Conservation (phyloP, 495 filamentous ascomycete species). For the Penicillium ochrochloron region DNA sequence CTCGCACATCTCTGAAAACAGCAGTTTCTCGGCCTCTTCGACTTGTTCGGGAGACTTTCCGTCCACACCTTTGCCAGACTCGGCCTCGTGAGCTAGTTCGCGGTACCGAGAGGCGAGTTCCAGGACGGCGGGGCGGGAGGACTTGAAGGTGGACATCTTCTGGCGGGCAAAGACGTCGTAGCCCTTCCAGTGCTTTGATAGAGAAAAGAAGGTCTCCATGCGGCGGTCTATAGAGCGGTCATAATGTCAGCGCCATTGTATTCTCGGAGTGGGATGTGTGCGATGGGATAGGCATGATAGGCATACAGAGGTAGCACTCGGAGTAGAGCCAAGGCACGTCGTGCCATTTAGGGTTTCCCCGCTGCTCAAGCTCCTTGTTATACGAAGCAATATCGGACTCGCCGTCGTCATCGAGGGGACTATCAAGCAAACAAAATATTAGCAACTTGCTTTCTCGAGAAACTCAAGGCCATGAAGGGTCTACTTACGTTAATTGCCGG, state of each 20-base stretch:
- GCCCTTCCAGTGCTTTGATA: constrained; percentile 82
- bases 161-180: constrained; percentile 93
- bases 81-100: constrained; percentile 62
- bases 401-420: constrained; percentile 83
- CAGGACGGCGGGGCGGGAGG: constrained; percentile 87
- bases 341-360: constrained; percentile 80
- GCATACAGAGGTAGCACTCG: constrained; percentile 95
- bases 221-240: constrained; percentile 58
- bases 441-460: not conserved
- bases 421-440: constrained; percentile 35
- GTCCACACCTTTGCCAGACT: constrained; percentile 37
- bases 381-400: constrained; percentile 76
- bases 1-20: constrained; percentile 94
- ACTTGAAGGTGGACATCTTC: constrained; percentile 91
- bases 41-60: constrained; percentile 51
- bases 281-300: constrained; percentile 49
- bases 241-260: constrained; percentile 22
- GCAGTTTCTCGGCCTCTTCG: constrained; percentile 70
- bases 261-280: not conserved
- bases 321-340: constrained; percentile 83
- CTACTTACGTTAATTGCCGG: constrained; percentile 73
- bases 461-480: not conserved
- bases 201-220: constrained; percentile 73
- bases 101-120: constrained; percentile 82
- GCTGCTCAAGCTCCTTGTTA: constrained; percentile 79